Evolutionary conservation across 805 yeast genomes (phyloP).

Genomic region (Candida methanosorbosa): DNA sequence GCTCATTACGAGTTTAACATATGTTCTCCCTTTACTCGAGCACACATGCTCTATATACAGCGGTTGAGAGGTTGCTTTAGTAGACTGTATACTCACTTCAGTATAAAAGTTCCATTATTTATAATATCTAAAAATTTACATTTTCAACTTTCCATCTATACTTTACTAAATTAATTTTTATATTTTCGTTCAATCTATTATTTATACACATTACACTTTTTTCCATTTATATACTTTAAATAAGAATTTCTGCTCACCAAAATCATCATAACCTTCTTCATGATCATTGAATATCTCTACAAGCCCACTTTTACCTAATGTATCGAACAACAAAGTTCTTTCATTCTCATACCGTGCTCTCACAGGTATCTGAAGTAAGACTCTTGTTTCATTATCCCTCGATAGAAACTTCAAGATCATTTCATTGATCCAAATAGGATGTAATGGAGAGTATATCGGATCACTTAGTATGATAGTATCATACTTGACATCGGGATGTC

Average conservation of each 20-base stretch:
- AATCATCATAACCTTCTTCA: constrained; percentile 77
- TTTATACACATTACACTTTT: no score
- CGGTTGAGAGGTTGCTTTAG: no score
- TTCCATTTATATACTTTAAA: constrained; percentile 24
- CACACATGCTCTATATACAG: no score
- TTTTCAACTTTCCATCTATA: no score
- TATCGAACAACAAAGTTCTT: constrained; percentile 49
- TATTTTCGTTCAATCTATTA: no score
- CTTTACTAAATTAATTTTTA: no score
- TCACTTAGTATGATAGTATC: constrained; percentile 70
- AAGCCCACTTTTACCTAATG: constrained; percentile 32
- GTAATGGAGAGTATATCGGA: constrained; percentile 78
- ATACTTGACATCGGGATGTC: constrained; percentile 27
- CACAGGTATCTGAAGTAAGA: constrained; percentile 70
- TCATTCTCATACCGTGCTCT: constrained; percentile 60
- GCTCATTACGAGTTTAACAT: no score
- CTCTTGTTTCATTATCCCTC: constrained; percentile 25
- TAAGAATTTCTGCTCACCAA: constrained; percentile 61
- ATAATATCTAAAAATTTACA: no score
- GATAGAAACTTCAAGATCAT: constrained; percentile 46
- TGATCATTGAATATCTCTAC: constrained; percentile 26
- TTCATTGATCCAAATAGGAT: constrained; percentile 63
- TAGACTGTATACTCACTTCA: no score
- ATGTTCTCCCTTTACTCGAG: no score
- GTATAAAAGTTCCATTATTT: no score